Conservation (phyloP, 2,329 filamentous ascomycete species). For the Cercospora janseana region DNA sequence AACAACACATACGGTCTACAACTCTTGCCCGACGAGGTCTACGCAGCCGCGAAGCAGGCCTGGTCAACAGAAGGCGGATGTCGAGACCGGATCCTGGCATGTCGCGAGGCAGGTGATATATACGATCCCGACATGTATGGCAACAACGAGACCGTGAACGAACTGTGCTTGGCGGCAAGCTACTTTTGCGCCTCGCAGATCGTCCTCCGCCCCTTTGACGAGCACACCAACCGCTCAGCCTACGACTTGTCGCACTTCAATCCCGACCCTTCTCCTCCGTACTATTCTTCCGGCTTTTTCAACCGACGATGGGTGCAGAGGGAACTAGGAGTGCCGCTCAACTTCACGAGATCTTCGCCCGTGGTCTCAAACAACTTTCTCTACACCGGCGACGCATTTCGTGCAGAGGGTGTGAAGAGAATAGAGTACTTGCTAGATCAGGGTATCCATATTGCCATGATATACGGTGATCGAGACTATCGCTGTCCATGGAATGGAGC, state of each 20-base stretch:
- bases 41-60: conserved; percentile 37
- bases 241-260: conserved; percentile 30
- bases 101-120: conserved; percentile 47
- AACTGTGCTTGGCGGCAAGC: conserved; percentile 40
- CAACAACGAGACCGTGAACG: conserved; percentile 41
- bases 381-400: conserved; percentile 22
- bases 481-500: conserved; percentile 34
- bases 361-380: conserved; percentile 14
- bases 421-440: conserved; percentile 30
- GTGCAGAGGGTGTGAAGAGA: conserved; percentile 24
- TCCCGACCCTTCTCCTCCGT: conserved; percentile 27
- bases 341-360: conserved; percentile 41
- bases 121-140: conserved; percentile 52
- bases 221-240: conserved; percentile 19
- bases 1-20: conserved; percentile 65
- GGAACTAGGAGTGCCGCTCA: conserved; percentile 49
- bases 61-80: conserved; percentile 54
- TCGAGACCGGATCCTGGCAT: conserved; percentile 48
- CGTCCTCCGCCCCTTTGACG: conserved; percentile 19
- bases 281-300: conserved; percentile 43
- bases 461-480: conserved; percentile 35
- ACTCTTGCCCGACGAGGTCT: conserved; percentile 51
- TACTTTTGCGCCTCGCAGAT: conserved; percentile 19
- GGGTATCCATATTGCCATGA: conserved; percentile 30
- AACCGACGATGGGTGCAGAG: conserved; percentile 46